Base-by-base conservation (phyloP, 768 basidiomycete species). In the Tephrocybe sp. region DNA sequence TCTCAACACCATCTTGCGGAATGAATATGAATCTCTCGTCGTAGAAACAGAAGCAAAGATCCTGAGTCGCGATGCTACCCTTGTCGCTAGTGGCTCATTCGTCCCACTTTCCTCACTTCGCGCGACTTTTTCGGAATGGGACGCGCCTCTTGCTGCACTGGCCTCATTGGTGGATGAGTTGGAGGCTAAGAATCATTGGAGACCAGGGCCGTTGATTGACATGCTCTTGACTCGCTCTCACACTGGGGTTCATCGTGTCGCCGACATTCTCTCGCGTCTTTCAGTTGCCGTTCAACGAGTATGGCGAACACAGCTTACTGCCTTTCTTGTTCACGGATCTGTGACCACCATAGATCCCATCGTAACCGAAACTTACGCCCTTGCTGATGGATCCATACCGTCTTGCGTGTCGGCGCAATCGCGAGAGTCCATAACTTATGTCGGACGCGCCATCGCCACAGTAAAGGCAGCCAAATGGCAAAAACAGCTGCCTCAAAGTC, bases 81-180 rank as follows among this genome's bases (percentile, higher is more conserved):
- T 93, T 20, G 92, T 95, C 31, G 87, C 82, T n/a, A 78, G 78
- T 50, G 83, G 84, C 8, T 85, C 87, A 4, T 93, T 88, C 62
- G 92, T 97, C 4, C 92, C 93, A 3, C 72, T 97, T 30, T 89
- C 93, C 0, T 85, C 85, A 5, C 69, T 97, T 53, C 82, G 88
- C 47, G 89, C 94, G 10, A 82, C 79, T 14, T 94, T 96, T 65
- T 80, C 89, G 6, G 82, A 82, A 66, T 97, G 94, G 94, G 89
- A 92, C 58, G 85, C 89, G 7, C 92, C 92, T 12, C 72, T 97
- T 42, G 82, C 83, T 32, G 81, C 88, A 4, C 76, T 97, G 23
- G 74, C 78, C 42, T 71, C 78, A 7, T 68, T 95, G 39, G 71
- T 91, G 49, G 75, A 83, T 9, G 77, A 82, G 36, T 68, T 94